Evolutionary conservation across 441 rosid species (phyloP), one percentile per base, ranked within the genome.

Genomic region (Gossypium gossypioides): DNA sequence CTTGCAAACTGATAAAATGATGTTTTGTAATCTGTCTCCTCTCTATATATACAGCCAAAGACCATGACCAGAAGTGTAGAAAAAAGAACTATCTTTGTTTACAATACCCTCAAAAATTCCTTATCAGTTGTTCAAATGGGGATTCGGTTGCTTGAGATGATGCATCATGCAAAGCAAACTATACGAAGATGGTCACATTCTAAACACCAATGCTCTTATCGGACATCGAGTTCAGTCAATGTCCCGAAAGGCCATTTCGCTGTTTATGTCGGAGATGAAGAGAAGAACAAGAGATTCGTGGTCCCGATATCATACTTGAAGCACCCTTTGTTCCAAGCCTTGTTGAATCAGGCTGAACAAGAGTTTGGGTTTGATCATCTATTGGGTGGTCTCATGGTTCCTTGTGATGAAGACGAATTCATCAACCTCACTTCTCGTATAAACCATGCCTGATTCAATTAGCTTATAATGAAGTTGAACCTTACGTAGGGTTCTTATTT

Each of bases 171-270:
- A 66, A 66, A 24, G 70, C 55, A 48, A 24, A n/a, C 16, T n/a
- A 24, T 66, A 10, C 56, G n/a, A 24, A n/a, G 70, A 6, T 4
- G 60, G 60, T 73, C 71, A 7, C 57, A 50, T 16, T 68, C 77
- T 44, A 54, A 68, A 50, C 58, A 67, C 1, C 66, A 52, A 0
- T 58, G 27, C 44, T 34, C 50, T 0, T 24, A 60, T 34, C 48
- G 44, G 32, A 29, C 32, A 25, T 29, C 75, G 12, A 8, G 50
- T n/a, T 55, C 73, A 34, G 46, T 64, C 3, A 84, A 85, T 64
- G 82, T 82, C n/a, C 87, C 82, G 8, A 84, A 77, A 21, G 89
- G 87, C 15, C 84, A 81, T 78, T 75, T 86, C 64, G 86, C 87
- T 3, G 83, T 83, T n/a, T 84, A 86, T 22, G 83, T 84, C 8